Base-by-base conservation (phyloP, 768 basidiomycete genomes). In the Omphalotus guepiniiformis region DNA sequence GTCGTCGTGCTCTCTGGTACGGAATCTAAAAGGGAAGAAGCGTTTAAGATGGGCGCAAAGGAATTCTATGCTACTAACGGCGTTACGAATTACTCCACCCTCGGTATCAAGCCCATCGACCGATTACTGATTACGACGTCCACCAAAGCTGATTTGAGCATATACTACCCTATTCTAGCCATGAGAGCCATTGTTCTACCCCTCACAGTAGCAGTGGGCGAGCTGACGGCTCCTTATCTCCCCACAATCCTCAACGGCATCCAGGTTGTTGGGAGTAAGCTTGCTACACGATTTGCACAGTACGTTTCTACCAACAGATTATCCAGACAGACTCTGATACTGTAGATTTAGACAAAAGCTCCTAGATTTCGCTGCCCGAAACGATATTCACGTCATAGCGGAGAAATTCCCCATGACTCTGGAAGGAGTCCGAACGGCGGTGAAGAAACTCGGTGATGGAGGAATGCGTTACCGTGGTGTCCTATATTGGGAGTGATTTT, bases 1-100 rank as follows among this genome's bases (percentile, higher is more conserved):
- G 44, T 67, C 6, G 64, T 67, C 45, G 66, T 63, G 6, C 62
- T 68, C 23, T 67, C 65, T 11, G 39, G 58, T 19, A 58, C 65
- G 1, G 60, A 67, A 2, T 42, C 19, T 25, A 69, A 67, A 43
- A 58, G 16, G 22, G 54, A 58, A 5, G 67, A 67, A 21, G 64
- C 67, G n/a, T 48, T 25, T 44, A 37, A 42, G 25, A 55, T 67
- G 0, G 66, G 66, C 6, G 67, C 66, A 0, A 54, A 44, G 7
- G 66, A 67, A 44, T 67, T 67, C 35, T 62, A 67, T 27, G 51
- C 55, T 8, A 69, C 61, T 6, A 64, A 40, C 39, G 59, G 55
- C 6, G 46, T 16, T 2, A 55, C 25, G 12, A 38, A 48, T 23
- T 45, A 40, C 38, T 15, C 34, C 3, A 49, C 46, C 8, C 55